Percentiles rank a stretch among this genome's conserved stretches.
phyloP scores from a whole-genome alignment of 2,329 filamentous ascomycete genomes.

The Aspergillus fructus region DNA sequence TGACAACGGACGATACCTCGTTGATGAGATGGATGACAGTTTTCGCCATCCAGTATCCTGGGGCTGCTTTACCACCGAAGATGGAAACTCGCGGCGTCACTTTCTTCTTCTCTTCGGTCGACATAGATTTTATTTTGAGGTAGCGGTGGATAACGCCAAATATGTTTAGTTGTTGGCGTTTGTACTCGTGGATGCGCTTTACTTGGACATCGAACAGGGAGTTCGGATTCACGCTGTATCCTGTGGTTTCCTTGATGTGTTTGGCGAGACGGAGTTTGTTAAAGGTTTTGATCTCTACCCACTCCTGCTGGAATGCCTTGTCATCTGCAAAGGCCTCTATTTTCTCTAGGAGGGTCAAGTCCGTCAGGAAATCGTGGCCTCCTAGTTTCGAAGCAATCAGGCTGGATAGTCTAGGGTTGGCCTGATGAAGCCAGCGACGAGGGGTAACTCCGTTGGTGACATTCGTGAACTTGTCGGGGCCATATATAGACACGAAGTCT shows the following conservation, averaged over 20 bases:
- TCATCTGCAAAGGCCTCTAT: constrained; percentile 83
- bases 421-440: constrained; percentile 93
- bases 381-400: constrained; percentile 89
- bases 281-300: constrained; percentile 92
- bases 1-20: constrained; percentile 83
- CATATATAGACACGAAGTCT: constrained; percentile 94
- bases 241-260: constrained; percentile 80
- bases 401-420: constrained; percentile 87
- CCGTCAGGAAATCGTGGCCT: constrained; percentile 80
- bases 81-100: constrained; percentile 85
- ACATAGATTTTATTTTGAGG: constrained; percentile 81
- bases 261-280: constrained; percentile 93
- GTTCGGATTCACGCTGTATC: constrained; percentile 79
- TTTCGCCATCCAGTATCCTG: constrained; percentile 99
- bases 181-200: constrained; percentile 99
- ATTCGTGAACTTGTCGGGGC: constrained; percentile 96
- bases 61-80: constrained; percentile 96
- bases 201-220: constrained; percentile 96
- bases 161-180: constrained; percentile 98
- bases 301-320: constrained; percentile 87
- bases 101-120: constrained; percentile 80
- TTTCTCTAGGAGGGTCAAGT: constrained; percentile 81
- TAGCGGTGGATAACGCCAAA: constrained; percentile 97
- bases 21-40: constrained; percentile 97
- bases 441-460: constrained; percentile 98